A percentile compares a stretch with the other conserved stretches of the same genome.
Conservation (phyloP, 169 alveolate species). For the Cryptosporidium sp. region DNA sequence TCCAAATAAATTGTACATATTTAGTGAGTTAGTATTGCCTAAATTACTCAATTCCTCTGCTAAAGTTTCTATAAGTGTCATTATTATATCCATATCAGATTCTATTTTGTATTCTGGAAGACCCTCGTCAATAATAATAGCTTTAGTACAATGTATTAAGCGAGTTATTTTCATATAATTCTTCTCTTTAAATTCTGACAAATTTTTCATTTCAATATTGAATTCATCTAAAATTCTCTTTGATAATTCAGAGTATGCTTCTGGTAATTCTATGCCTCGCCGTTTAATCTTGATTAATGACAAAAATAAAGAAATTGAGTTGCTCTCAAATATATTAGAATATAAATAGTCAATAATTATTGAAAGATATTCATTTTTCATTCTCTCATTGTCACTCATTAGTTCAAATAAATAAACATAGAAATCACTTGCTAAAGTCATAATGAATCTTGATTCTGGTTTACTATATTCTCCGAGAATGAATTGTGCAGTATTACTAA, state of each 20-base stretch:
- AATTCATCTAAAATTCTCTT: neutral
- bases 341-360: neutral
- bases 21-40: neutral
- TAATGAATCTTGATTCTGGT: neutral
- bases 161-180: neutral
- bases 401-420: slow-evolving; percentile 4
- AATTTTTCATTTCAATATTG: neutral
- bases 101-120: neutral
- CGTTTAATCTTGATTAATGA: slow-evolving; percentile 6
- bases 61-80: neutral
- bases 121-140: neutral
- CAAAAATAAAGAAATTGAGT: slow-evolving; percentile 5
- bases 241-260: neutral
- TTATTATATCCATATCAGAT: neutral
- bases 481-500: neutral
- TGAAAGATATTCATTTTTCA: neutral
- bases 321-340: neutral
- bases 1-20: neutral
- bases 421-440: slow-evolving; percentile 3
- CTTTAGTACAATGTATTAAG: neutral
- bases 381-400: neutral
- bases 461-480: neutral
- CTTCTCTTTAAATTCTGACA: neutral
- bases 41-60: neutral
- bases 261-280: neutral